phyloP scores from a whole-genome alignment of 768 basidiomycete genomes.

The Punctularia strigosozonata region DNA sequence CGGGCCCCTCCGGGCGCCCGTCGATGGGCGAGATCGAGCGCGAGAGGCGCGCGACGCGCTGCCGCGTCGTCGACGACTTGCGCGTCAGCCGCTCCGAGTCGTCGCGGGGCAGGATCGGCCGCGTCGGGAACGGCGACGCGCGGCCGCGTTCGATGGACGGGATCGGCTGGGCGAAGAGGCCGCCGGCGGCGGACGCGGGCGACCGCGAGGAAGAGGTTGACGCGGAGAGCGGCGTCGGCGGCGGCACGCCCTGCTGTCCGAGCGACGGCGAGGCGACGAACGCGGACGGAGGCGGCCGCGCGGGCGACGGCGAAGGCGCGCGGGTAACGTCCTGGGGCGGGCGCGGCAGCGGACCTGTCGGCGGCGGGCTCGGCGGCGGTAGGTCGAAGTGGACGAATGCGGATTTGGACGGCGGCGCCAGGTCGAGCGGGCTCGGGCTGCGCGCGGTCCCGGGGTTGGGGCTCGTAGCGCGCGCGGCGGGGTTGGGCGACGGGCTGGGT shows the following conservation, averaged over 20 bases:
- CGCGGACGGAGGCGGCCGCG: background rate
- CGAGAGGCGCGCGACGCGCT: slow-evolving; percentile 7
- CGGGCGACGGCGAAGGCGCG: background rate
- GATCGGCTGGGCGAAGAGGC: slow-evolving; percentile 7
- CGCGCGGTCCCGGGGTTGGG: slow-evolving; percentile 1
- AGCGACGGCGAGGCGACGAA: background rate
- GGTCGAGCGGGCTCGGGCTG: background rate
- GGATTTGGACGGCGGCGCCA: slow-evolving; percentile 5
- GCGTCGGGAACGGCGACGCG: slow-evolving; percentile 39
- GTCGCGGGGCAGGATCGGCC: slow-evolving; percentile 22
- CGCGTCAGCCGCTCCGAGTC: slow-evolving; percentile 11
- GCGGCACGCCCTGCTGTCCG: background rate
- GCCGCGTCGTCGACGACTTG: background rate
- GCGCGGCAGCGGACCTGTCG: slow-evolving; percentile 7
- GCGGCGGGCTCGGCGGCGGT: slow-evolving; percentile 11
- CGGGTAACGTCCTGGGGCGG: background rate
- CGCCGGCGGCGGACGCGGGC: no score
- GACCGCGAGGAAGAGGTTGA: background rate
- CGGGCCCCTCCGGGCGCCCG: background rate
- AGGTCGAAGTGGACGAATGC: slow-evolving; percentile 6
- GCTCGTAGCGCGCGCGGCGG: no score
- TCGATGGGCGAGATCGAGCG: background rate
- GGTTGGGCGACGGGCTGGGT: no score
- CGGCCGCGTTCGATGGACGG: slow-evolving; percentile 25
- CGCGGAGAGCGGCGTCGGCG: background rate